Conservation (phyloP, 2,329 filamentous ascomycete species). For the Xylaria sp. region DNA sequence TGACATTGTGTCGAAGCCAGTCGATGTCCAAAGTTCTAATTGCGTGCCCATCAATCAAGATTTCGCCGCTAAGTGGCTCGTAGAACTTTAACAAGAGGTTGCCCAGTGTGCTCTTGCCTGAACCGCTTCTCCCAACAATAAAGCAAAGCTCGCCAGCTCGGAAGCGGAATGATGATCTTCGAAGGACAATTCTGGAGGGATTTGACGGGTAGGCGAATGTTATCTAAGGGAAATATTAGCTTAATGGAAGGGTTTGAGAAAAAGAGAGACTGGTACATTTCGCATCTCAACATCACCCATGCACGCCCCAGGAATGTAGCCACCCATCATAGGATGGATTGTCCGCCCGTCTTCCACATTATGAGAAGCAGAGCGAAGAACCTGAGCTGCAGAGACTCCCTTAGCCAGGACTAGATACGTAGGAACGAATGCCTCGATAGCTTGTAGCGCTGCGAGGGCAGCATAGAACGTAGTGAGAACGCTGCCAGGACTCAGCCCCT, state of each 20-base stretch:
- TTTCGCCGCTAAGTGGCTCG: slow-evolving; percentile 69
- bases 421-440: slow-evolving; percentile 78
- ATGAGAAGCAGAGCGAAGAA: slow-evolving; percentile 62
- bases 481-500: slow-evolving; percentile 70
- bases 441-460: slow-evolving; percentile 79
- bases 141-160: slow-evolving; percentile 79
- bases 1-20: slow-evolving; percentile 83
- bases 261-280: slow-evolving; percentile 61
- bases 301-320: slow-evolving; percentile 57
- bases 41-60: slow-evolving; percentile 74
- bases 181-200: slow-evolving; percentile 68
- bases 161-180: slow-evolving; percentile 74
- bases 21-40: slow-evolving; percentile 70
- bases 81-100: slow-evolving; percentile 86
- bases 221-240: slow-evolving; percentile 62
- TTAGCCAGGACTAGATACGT: slow-evolving; percentile 83
- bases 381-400: slow-evolving; percentile 77
- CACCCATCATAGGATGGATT: slow-evolving; percentile 49
- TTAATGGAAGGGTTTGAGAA: neutral
- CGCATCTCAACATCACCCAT: slow-evolving; percentile 75
- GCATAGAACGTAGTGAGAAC: slow-evolving; percentile 89
- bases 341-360: slow-evolving; percentile 45
- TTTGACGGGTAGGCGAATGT: slow-evolving; percentile 84
- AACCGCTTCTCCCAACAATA: slow-evolving; percentile 86
- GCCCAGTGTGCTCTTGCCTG: slow-evolving; percentile 89